These are phyloP conservation scores for Candida mesenterica DNA, from an alignment of 1,139 yeast genomes.

Conservation along the genomic window DNA sequence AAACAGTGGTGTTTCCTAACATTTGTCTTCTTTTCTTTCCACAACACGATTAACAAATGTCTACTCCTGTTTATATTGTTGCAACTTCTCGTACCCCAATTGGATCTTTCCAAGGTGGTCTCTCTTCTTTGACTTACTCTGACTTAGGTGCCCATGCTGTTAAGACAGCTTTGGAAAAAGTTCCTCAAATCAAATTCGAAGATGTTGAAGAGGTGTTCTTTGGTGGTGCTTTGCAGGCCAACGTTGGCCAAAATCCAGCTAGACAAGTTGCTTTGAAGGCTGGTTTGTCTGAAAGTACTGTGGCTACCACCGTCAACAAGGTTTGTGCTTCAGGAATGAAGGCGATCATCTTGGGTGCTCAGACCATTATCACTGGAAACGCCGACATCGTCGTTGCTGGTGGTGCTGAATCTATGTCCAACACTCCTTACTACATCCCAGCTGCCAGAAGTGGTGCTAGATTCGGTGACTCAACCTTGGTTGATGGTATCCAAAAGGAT, in stretches of 20 bases:
- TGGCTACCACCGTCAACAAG: slow-evolving; percentile 90
- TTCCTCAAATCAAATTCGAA: slow-evolving; percentile 73
- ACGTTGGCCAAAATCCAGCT: slow-evolving; percentile 96
- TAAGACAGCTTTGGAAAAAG: slow-evolving; percentile 79
- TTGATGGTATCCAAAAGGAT: slow-evolving; percentile 89
- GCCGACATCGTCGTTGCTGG: slow-evolving; percentile 95
- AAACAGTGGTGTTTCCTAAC: no score
- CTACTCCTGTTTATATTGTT: slow-evolving; percentile 73
- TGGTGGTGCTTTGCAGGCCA: slow-evolving; percentile 92
- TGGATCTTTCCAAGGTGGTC: slow-evolving; percentile 86
- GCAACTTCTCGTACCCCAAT: slow-evolving; percentile 92
- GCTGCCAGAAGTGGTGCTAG: slow-evolving; percentile 83
- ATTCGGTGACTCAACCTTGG: slow-evolving; percentile 74
- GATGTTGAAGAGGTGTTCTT: slow-evolving; percentile 87
- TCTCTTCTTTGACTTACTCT: slow-evolving; percentile 69
- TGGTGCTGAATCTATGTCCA: slow-evolving; percentile 97
- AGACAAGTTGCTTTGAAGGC: slow-evolving; percentile 94
- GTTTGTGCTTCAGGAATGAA: slow-evolving; percentile 98
- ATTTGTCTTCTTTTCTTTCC: neutral
- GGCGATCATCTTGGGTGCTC: slow-evolving; percentile 87
- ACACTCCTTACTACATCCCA: slow-evolving; percentile 91
- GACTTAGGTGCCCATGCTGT: slow-evolving; percentile 94
- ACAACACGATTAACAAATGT: slow-evolving; percentile 1
- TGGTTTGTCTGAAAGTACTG: slow-evolving; percentile 73
- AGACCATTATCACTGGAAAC: slow-evolving; percentile 80